phyloP scores from a whole-genome alignment of 2,329 filamentous ascomycete species.

The Pseudocercospora eumusae region DNA sequence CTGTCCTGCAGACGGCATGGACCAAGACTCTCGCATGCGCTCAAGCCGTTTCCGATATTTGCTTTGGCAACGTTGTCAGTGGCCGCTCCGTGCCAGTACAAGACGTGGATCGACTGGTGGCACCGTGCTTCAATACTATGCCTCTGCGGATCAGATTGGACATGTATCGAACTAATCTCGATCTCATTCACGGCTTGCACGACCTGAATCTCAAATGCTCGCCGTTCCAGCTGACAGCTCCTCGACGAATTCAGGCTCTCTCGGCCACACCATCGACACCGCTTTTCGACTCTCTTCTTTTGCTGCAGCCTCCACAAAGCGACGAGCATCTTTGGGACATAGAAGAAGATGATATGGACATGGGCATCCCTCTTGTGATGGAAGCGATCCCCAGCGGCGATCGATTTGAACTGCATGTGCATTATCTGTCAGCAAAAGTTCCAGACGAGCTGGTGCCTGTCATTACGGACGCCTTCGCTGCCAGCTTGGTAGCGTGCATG shows the following conservation, averaged over 20 bases:
- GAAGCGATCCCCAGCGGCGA: slow-evolving; percentile 65
- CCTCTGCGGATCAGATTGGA: slow-evolving; percentile 65
- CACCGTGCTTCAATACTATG: slow-evolving; percentile 89
- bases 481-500: slow-evolving; percentile 32
- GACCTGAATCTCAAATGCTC: slow-evolving; percentile 62
- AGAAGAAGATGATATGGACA: slow-evolving; percentile 65
- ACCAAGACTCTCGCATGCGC: slow-evolving; percentile 62
- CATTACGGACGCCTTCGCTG: slow-evolving; percentile 37
- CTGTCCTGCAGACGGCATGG: slow-evolving; percentile 73
- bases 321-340: slow-evolving; percentile 43
- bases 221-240: slow-evolving; percentile 70
- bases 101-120: slow-evolving; percentile 71
- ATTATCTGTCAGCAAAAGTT: slow-evolving; percentile 64
- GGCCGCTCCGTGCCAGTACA: slow-evolving; percentile 70
- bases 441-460: slow-evolving; percentile 39
- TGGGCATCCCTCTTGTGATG: slow-evolving; percentile 67
- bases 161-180: slow-evolving; percentile 52
- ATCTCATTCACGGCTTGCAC: slow-evolving; percentile 64
- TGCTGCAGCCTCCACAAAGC: slow-evolving; percentile 67
- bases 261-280: slow-evolving; percentile 47
- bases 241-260: slow-evolving; percentile 68
- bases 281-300: slow-evolving; percentile 78
- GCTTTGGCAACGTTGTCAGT: slow-evolving; percentile 84
- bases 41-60: slow-evolving; percentile 64
- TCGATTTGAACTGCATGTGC: slow-evolving; percentile 51